Evolutionary conservation across 208 protist species (phyloP), one percentile per base, ranked within the genome.

Genomic region (Leishmania martiniquensis): DNA sequence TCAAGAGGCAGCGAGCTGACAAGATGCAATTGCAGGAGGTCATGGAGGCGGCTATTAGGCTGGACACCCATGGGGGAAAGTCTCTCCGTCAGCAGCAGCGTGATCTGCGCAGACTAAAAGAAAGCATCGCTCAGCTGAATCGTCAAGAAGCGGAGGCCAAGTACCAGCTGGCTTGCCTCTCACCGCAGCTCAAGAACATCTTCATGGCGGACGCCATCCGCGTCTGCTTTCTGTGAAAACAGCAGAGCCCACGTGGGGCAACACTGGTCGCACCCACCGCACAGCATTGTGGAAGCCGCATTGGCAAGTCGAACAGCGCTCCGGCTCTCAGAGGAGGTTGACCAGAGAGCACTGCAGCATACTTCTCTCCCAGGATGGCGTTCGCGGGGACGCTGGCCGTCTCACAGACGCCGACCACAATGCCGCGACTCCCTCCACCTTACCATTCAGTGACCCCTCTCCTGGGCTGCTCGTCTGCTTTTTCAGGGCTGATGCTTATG

Each of bases 201-300:
- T 96, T 96, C 76, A 77, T 86, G 37, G 89, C 92, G 51, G 67
- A 81, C 2, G 75, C 67, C 7, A 78, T 96, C 42, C 88, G 89
- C 6, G 85, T 94, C n/a, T 80, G 77, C n/a, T 63, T 93, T 13
- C 32, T 60, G 52, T 85, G 52, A 83, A 57, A 5, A 2, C n/a
- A 34, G 22, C 20, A 22, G 15, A 13, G 10, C 6, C 51, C 55
- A 9, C 34, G 1, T 1, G 29, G 7, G 22, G 10, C 25, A 10
- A 7, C 51, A 5, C 9, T 49, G 39, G 20, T 15, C 10, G 9
- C 39, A 25, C 5, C 22, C 17, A 68, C 44, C 10, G 42, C 34
- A 29, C 2, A 25, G 45, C 47, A 32, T 15, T 29, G 1, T 10
- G 42, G 47, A 55, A 57, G 15, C 67, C 57, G 47, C 47, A 57